Conservation (phyloP, 2,329 filamentous ascomycete species). For the Dendryphion nanum region DNA sequence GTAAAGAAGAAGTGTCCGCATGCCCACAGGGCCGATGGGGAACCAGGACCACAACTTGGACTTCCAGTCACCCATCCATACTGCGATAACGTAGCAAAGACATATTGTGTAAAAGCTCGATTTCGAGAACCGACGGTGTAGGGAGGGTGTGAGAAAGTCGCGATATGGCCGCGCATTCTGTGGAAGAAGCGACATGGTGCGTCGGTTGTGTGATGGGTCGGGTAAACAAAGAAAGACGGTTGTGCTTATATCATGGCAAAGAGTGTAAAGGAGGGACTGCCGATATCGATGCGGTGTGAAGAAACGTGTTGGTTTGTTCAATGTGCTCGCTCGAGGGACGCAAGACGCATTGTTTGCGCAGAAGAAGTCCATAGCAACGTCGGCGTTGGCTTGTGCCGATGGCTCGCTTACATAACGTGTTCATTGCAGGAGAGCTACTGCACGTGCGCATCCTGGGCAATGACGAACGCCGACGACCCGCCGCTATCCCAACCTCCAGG, state of each 20-base stretch:
- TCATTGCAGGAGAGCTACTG: too few relatives aligned
- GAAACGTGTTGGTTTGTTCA: too few relatives aligned
- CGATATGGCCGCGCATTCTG: conserved; percentile 66
- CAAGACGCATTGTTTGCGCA: too few relatives aligned
- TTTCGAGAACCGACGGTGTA: conserved; percentile 82
- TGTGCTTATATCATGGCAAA: conserved; percentile 26
- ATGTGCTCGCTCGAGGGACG: too few relatives aligned
- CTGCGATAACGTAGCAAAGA: conserved; percentile 70
- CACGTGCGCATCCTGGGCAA: conserved; percentile 13
- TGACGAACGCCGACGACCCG: conserved; percentile 6
- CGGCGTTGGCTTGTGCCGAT: neutral
- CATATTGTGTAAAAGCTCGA: conserved; percentile 68
- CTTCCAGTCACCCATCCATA: conserved; percentile 67
- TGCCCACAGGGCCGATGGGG: conserved; percentile 70
- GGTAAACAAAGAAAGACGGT: conserved; percentile 20
- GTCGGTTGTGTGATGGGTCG: conserved; percentile 2
- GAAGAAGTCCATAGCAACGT: conserved; percentile 1
- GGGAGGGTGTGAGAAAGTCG: conserved; percentile 84
- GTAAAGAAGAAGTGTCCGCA: conserved; percentile 75
- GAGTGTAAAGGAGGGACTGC: too few relatives aligned
- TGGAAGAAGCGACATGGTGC: conserved; percentile 23
- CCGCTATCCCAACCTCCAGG: conserved; percentile 23
- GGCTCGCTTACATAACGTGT: conserved; percentile 2
- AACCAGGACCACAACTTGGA: conserved; percentile 84
- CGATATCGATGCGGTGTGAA: too few relatives aligned